Conservation (phyloP, 805 yeast species). For the Teunomyces cretensis region DNA sequence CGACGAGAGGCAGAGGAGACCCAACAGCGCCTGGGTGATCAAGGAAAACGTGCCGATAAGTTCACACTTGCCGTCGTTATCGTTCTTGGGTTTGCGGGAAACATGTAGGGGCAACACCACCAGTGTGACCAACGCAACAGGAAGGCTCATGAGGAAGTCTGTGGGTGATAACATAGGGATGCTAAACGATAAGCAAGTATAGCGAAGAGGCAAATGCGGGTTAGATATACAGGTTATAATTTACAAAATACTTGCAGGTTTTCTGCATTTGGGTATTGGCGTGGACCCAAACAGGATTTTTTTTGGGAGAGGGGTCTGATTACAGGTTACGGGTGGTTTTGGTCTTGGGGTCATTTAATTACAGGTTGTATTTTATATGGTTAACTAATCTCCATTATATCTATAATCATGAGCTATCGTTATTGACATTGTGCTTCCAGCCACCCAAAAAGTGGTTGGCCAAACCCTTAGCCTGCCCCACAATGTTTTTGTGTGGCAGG, state of each 20-base stretch:
- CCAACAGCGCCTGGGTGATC: constrained; percentile 72
- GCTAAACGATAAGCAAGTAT: not conserved
- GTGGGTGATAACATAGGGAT: not conserved
- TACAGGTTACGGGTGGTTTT: too few species aligned
- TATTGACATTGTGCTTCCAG: constrained; percentile 17
- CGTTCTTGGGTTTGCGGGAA: constrained; percentile 5
- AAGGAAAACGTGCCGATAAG: constrained; percentile 83
- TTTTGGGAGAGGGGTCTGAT: too few species aligned
- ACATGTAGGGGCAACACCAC: constrained; percentile 3
- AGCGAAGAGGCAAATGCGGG: not conserved
- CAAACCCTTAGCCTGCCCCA: constrained; percentile 38
- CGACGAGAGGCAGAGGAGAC: constrained; percentile 71
- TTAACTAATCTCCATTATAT: constrained; percentile 3
- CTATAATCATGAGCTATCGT: constrained; percentile 4
- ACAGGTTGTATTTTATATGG: not conserved
- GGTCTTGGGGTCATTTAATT: too few species aligned
- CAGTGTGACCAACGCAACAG: constrained; percentile 2
- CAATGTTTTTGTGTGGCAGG: constrained; percentile 17
- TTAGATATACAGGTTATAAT: not conserved
- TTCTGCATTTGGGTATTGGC: too few species aligned
- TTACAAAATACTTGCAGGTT: too few species aligned
- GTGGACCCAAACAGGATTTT: too few species aligned
- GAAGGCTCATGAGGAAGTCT: not conserved
- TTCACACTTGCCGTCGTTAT: constrained; percentile 39
- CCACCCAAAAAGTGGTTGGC: constrained; percentile 33